A percentile compares a stretch with the other conserved stretches of the same genome.
Evolutionary conservation across 2,329 filamentous ascomycete genomes (phyloP).

Genomic region (Colletotrichum lini): DNA sequence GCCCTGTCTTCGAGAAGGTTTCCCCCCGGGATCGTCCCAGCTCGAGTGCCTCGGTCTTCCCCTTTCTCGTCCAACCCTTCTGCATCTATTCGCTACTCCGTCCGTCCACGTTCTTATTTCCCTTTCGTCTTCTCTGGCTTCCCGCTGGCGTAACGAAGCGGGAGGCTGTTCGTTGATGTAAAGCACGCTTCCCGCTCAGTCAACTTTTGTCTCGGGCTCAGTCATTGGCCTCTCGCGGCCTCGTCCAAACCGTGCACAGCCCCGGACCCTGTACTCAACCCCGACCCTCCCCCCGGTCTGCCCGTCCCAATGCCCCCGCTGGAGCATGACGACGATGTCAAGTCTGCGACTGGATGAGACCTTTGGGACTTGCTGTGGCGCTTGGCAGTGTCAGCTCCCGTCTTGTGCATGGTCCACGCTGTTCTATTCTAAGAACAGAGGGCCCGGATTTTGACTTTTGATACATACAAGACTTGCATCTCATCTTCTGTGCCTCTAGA

Average conservation of each 20-base stretch:
- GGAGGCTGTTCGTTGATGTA: constrained; percentile 1
- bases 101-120: constrained; percentile 18
- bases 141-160: constrained; percentile 19
- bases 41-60: constrained; percentile 22
- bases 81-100: constrained; percentile 28
- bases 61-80: constrained; percentile 19
- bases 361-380: constrained; percentile 37
- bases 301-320: constrained; percentile 20
- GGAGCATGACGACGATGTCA: constrained; percentile 38
- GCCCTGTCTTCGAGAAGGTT: constrained; percentile 16
- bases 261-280: constrained; percentile 28
- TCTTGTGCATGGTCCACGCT: constrained; percentile 35
- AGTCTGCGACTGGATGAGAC: constrained; percentile 40
- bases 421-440: constrained; percentile 39
- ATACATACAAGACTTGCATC: constrained; percentile 35
- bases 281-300: constrained; percentile 3
- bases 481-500: constrained; percentile 13
- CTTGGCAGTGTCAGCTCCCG: constrained; percentile 42
- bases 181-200: constrained; percentile 15
- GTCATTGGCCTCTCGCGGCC: constrained; percentile 1
- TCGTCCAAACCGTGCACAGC: constrained; percentile 26
- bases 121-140: constrained; percentile 14
- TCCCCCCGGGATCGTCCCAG: constrained; percentile 27
- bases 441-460: constrained; percentile 29
- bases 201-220: background rate